A percentile compares a stretch with the other conserved stretches of the same genome.
These are phyloP conservation scores for Podaxis rugospora DNA, from an alignment of 768 basidiomycete genomes.

Conservation along the genomic window DNA sequence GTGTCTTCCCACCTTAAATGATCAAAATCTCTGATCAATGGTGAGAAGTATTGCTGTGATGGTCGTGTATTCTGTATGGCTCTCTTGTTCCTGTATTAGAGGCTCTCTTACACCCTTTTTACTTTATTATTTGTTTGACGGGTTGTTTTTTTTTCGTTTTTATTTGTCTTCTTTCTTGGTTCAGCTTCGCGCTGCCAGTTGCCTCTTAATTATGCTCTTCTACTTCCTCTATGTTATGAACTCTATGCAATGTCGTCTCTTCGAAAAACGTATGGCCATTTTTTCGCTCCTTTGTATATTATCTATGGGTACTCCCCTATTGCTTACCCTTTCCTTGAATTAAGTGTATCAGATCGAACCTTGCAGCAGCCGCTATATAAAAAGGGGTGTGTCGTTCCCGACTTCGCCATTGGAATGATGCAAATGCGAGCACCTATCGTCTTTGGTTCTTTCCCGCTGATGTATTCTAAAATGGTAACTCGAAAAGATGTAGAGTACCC, in stretches of 20 bases:
- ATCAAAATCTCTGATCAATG: not conserved
- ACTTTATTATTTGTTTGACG: not conserved
- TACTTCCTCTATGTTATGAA: not conserved
- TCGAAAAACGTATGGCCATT: not conserved
- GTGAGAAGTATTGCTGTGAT: constrained; percentile 5
- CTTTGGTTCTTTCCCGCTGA: too few relatives aligned
- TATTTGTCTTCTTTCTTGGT: not conserved
- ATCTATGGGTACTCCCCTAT: not conserved
- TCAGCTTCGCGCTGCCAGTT: not conserved
- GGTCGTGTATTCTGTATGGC: not conserved
- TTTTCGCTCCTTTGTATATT: not conserved
- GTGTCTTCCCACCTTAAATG: not conserved
- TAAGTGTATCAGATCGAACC: not conserved
- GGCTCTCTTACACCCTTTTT: not conserved
- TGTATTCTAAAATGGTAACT: too few relatives aligned
- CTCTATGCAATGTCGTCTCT: not conserved
- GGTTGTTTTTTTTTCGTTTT: constrained; percentile 1
- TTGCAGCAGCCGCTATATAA: not conserved
- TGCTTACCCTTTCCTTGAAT: not conserved
- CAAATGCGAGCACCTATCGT: too few relatives aligned
- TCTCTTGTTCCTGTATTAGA: constrained; percentile 6
- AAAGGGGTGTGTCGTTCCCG: not conserved
- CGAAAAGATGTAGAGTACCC: too few relatives aligned
- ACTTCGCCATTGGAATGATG: not conserved
- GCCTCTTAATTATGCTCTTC: not conserved